phyloP scores from a whole-genome alignment of 495 filamentous ascomycete species.

The Aspergillus baeticus region DNA sequence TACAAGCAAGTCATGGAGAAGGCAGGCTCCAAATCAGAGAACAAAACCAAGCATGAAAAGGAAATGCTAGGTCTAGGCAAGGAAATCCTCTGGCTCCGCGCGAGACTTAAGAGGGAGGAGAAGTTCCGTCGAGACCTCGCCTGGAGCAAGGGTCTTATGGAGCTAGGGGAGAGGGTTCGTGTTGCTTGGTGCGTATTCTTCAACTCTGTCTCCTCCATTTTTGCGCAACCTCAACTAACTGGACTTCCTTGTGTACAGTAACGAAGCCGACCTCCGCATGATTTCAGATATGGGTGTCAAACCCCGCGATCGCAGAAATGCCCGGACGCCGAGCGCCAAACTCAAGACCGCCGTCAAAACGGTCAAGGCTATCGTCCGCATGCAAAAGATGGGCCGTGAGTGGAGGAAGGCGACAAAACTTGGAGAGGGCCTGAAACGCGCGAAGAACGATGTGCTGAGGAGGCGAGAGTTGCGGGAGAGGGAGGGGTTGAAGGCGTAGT shows the following conservation, averaged over 20 bases:
- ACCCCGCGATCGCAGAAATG: conserved; percentile 28
- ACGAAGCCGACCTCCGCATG: conserved; percentile 84
- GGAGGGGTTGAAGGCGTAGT: conserved; percentile 19
- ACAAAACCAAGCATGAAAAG: conserved; percentile 62
- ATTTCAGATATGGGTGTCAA: conserved; percentile 76
- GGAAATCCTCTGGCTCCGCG: conserved; percentile 87
- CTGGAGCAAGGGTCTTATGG: conserved; percentile 79
- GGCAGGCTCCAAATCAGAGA: conserved; percentile 37
- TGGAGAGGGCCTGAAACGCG: conserved; percentile 44
- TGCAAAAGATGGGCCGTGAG: conserved; percentile 51
- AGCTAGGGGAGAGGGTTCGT: conserved; percentile 71
- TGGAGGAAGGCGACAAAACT: conserved; percentile 51
- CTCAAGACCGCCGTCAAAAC: conserved; percentile 50
- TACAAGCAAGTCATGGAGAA: conserved; percentile 55
- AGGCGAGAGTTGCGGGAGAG: conserved; percentile 23
- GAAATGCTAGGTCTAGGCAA: conserved; percentile 82
- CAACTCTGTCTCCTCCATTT: not conserved
- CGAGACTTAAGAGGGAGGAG: conserved; percentile 73
- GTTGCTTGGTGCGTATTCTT: conserved; percentile 72
- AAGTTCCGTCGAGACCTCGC: conserved; percentile 73
- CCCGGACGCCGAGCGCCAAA: conserved; percentile 39
- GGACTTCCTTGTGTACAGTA: conserved; percentile 54
- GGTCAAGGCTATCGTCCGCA: conserved; percentile 54
- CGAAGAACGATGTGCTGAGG: conserved; percentile 44
- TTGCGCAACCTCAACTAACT: conserved; percentile 16